Base-by-base conservation (phyloP, 164 flowering plant species). In the Vitis cinerea region DNA sequence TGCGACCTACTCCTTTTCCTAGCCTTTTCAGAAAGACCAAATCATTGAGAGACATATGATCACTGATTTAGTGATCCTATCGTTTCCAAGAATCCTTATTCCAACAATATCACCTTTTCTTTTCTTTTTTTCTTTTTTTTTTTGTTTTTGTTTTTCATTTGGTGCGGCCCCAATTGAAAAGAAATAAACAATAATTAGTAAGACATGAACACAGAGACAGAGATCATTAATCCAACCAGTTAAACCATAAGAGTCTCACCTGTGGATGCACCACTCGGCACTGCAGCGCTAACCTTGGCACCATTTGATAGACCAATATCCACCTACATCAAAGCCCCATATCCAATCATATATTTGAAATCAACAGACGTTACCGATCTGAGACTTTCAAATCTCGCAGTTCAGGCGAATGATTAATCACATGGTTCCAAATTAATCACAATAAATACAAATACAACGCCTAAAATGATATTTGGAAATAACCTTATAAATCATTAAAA, bases 181-280 rank as follows among this genome's bases (percentile, higher is more conserved):
- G 5, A 23, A 66, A 71, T 10, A 27, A 15, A 63, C 27, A 49
- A 11, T 31, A 29, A 72, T 62, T 52, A 2, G 27, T 8, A 10
- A 15, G 50, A 13, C 44, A 3, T 6, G 44, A 64, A 12, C 2
- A 30, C 1, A 50, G 59, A 52, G 49, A 19, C 69, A 48, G 44
- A 37, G 44, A 37, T 37, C 44, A 37, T 37, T 37, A 37, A 37
- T 37, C 4, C 44, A 37, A 37, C 44, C 27, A 23, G 44, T 3
- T 37, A 3, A 37, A 37, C 5, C 44, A 37, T 37, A 37, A 37
- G 44, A 37, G 44, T 37, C 73, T 66, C 72, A 90, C 97, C 98
- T 55, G 98, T 93, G 68, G 98, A 93, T 75, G 97, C 98, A 75
- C 94, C 97, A 73, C 98, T 93, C 4, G 98, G 98, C 71, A 93